Conservation (phyloP, 2,329 filamentous ascomycete species). For the Simplicillium aogashimaense region DNA sequence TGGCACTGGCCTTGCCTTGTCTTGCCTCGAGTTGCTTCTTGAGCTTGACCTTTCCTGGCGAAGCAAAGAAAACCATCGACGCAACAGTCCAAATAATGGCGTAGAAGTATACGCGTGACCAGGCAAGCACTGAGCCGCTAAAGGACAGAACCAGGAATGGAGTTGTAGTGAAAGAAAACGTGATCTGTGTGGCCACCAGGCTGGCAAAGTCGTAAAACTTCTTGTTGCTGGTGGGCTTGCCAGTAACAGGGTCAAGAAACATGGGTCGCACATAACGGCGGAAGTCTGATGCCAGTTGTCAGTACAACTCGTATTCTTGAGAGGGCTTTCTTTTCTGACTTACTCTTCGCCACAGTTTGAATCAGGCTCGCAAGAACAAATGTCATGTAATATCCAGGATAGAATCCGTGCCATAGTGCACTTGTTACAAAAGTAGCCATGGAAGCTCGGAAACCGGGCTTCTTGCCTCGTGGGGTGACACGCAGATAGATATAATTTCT, state of each 20-base stretch:
- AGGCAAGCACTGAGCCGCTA: conserved; percentile 59
- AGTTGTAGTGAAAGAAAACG: conserved; percentile 70
- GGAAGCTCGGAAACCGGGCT: conserved; percentile 90
- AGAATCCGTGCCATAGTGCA: conserved; percentile 97
- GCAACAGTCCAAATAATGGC: conserved; percentile 55
- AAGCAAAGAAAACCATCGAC: conserved; percentile 68
- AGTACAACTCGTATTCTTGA: too few relatives aligned
- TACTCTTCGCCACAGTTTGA: conserved; percentile 91
- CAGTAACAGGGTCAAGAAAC: conserved; percentile 73
- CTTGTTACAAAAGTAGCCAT: conserved; percentile 90
- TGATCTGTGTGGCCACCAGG: conserved; percentile 67
- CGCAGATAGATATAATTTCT: conserved; percentile 92
- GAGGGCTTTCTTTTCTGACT: conserved; percentile 20
- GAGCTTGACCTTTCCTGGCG: conserved; percentile 58
- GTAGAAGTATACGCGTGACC: conserved; percentile 87
- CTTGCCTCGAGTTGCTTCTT: conserved; percentile 49
- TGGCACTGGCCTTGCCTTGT: conserved; percentile 32
- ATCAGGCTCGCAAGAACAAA: conserved; percentile 87
- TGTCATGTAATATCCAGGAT: conserved; percentile 87
- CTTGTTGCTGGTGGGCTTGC: conserved; percentile 59
- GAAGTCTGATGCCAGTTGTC: conserved; percentile 49
- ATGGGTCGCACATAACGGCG: conserved; percentile 86
- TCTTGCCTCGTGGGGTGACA: conserved; percentile 90
- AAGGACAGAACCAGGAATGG: conserved; percentile 81
- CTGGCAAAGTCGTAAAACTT: conserved; percentile 77